Base-by-base conservation (phyloP, 192 early-diverging fungal genomes). In the Coemansia sp. region DNA sequence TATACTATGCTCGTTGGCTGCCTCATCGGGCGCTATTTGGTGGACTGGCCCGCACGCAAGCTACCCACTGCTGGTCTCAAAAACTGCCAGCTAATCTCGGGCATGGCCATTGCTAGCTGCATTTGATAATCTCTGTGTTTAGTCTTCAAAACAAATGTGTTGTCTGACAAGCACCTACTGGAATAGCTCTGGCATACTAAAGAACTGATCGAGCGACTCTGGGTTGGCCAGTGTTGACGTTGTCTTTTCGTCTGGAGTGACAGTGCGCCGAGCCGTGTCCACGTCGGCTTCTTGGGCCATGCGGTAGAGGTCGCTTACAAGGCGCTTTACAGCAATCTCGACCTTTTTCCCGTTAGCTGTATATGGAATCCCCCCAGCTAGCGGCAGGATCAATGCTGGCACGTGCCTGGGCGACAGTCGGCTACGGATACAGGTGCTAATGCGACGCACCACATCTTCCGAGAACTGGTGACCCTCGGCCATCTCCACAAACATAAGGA, bases 271-370 rank as follows among this genome's bases (percentile, higher is more conserved):
- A 59, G 78, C 64, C 14, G 19, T 41, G 78, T 95, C 69, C 51
- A 79, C 64, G 16, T 60, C 54, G 13, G 7, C 16, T 38, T 44
- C 59, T 23, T 76, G 65, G n/a, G 60, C 46, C 20, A 39, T 58
- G 5, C 50, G 61, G 29, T 73, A 71, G 38, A 71, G 61, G 4
- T 76, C 72, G 50, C 72, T 75, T 4, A 77, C 55, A 14, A 77
- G 60, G 56, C 76, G 64, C 50, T 96, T 98, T 38, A 98, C 92
- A 1, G 92, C 94, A 25, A 98, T 83, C 64, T 98, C 96, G 9
- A 96, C 92, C 69, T 96, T 96, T 56, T 98, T 98, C 30, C 96
- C 93, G 38, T 91, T 96, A 46, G 90, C 76, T 1, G 96, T 98
- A 71, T 96, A 88, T 30, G 96, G 96, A 63, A 98, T 93, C 13